phyloP scores from a whole-genome alignment of 2,329 filamentous ascomycete genomes.

The Pseudovirgaria hyperparasitica region DNA sequence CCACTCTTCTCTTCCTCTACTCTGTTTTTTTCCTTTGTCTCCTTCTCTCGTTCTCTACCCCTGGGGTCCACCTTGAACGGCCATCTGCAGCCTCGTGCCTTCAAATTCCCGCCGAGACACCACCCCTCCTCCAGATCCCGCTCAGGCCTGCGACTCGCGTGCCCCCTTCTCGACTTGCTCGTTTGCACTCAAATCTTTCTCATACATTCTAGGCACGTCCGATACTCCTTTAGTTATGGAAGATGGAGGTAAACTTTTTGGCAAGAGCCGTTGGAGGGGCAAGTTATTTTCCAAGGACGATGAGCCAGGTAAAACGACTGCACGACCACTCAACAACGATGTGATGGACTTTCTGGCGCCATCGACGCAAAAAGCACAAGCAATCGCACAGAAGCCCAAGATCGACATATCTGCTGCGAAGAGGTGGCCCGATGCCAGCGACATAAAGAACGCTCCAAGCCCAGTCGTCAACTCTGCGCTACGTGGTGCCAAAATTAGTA shows the following conservation, averaged over 20 bases:
- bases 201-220: too few relatives aligned
- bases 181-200: too few relatives aligned
- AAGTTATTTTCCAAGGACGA: conserved; percentile 37
- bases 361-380: conserved; percentile 31
- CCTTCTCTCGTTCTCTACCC: too few relatives aligned
- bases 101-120: too few relatives aligned
- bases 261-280: conserved; percentile 34
- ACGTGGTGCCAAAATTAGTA: conserved; percentile 18
- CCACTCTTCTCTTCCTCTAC: too few relatives aligned
- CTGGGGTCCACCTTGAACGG: too few relatives aligned
- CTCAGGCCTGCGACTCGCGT: too few relatives aligned
- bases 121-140: too few relatives aligned
- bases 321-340: conserved; percentile 28
- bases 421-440: conserved; percentile 37
- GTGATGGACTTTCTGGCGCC: conserved; percentile 47
- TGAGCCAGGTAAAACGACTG: conserved; percentile 14
- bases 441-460: conserved; percentile 25
- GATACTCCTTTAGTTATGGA: too few relatives aligned
- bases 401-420: conserved; percentile 38
- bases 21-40: too few relatives aligned
- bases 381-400: conserved; percentile 19
- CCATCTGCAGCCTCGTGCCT: too few relatives aligned
- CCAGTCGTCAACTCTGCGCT: conserved; percentile 18
- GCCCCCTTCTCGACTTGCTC: too few relatives aligned
- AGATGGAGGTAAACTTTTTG: conserved; percentile 22